These are phyloP conservation scores for Rhizopus arrhizus DNA, from an alignment of 371 early-diverging fungal species.

Conservation along the genomic window DNA sequence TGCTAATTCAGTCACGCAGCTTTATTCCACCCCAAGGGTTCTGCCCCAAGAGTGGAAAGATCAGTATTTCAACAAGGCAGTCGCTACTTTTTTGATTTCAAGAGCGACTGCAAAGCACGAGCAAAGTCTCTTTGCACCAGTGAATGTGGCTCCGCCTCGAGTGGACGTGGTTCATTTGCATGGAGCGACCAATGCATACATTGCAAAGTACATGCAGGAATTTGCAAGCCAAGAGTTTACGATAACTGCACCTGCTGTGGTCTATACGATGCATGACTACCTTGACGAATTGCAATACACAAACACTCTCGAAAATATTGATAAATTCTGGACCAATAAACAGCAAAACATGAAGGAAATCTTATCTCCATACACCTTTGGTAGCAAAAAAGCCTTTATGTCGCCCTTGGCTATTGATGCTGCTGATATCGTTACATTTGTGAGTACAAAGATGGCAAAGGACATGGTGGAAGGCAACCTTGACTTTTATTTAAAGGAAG, in stretches of 20 bases:
- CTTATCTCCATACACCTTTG: slow-evolving; percentile 47
- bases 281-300: slow-evolving; percentile 63
- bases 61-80: slow-evolving; percentile 67
- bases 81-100: slow-evolving; percentile 59
- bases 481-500: slow-evolving; percentile 64
- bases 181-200: slow-evolving; percentile 67
- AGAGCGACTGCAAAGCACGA: slow-evolving; percentile 55
- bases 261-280: slow-evolving; percentile 69
- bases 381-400: slow-evolving; percentile 53
- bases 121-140: slow-evolving; percentile 57
- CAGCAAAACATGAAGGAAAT: slow-evolving; percentile 10
- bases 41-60: slow-evolving; percentile 68
- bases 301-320: slow-evolving; percentile 52
- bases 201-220: slow-evolving; percentile 54
- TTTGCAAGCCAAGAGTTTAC: slow-evolving; percentile 29
- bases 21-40: slow-evolving; percentile 46
- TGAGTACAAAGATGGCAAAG: slow-evolving; percentile 60
- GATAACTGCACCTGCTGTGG: slow-evolving; percentile 60
- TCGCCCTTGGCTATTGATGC: slow-evolving; percentile 62
- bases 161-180: slow-evolving; percentile 66
- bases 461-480: slow-evolving; percentile 63
- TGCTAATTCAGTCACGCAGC: slow-evolving; percentile 42
- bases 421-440: slow-evolving; percentile 62
- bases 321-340: slow-evolving; percentile 49
- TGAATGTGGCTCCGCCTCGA: slow-evolving; percentile 20